A percentile compares a stretch with the other conserved stretches of the same genome.
Conservation (phyloP, 2,329 filamentous ascomycete species). For the Beauveria rudraprayagi region DNA sequence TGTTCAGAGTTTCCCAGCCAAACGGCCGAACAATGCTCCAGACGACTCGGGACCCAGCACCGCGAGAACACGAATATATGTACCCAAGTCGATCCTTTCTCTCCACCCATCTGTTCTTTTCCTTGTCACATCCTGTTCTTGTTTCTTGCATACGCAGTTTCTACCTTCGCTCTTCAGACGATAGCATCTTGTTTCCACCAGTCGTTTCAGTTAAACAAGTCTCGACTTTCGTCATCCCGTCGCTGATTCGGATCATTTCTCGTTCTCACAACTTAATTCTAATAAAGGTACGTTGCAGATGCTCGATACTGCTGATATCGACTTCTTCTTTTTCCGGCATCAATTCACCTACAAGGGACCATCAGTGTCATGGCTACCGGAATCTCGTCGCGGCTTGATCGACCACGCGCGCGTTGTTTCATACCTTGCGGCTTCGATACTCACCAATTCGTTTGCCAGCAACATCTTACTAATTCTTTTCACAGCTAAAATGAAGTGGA, state of each 20-base stretch:
- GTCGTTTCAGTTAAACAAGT: slow-evolving; percentile 8
- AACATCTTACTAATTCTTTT: neutral
- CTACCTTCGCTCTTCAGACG: slow-evolving; percentile 7
- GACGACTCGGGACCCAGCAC: neutral
- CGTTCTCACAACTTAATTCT: slow-evolving; percentile 5
- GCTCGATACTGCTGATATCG: neutral
- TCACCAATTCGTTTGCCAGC: neutral
- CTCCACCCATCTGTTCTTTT: neutral
- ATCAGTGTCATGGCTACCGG: neutral
- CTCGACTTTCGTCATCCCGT: slow-evolving; percentile 8
- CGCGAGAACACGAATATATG: slow-evolving; percentile 4
- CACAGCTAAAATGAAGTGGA: slow-evolving; percentile 27
- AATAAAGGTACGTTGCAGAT: slow-evolving; percentile 1
- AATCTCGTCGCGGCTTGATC: neutral
- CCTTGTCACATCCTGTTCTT: neutral
- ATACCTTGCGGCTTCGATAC: neutral
- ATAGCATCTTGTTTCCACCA: slow-evolving; percentile 6
- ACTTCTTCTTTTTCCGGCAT: neutral
- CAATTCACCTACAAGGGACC: neutral
- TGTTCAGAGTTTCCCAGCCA: neutral
- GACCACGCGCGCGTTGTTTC: neutral
- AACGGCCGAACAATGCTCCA: slow-evolving; percentile 5
- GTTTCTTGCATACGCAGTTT: neutral
- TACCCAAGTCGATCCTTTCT: slow-evolving; percentile 6
- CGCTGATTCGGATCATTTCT: slow-evolving; percentile 3